Base-by-base conservation (phyloP, 108 stramenopile species). In the Nannochloropsis granulata region DNA sequence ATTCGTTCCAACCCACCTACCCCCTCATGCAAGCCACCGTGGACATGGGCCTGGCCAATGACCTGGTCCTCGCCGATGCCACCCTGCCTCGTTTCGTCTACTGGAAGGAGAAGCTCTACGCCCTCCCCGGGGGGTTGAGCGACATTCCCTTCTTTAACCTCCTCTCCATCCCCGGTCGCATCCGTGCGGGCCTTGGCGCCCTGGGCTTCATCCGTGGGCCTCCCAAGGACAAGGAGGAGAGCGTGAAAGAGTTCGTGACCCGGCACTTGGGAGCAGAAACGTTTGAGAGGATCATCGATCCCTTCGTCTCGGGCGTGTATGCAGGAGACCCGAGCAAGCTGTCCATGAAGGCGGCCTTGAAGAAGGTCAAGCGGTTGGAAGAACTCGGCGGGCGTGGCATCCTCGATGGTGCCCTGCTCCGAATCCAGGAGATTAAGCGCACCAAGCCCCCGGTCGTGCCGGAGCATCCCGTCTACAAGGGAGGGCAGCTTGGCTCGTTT, bases 241-340 rank as follows among this genome's bases (percentile, higher is more conserved):
- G 94, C 13, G 94, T 98, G 44, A 91, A 93, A 43, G 97, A 97
- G 44, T 98, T 93, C 90, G 95, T 97, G 12, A 95, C 94, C 19
- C 89, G 98, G 26, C 93, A 92, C 44, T 90, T 97, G 13, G 98
- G 97, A 79, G 92, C 92, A 56, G 96, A 98, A 88, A 93, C 93
- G 24, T 97, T 96, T 89, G 84, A 92, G 79, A 86, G 95, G 34
- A 88, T 93, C 78, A 96, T 98, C 83, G 98, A 98, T 82, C 98
- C 98, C 42, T 97, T 98, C 85, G 96, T 98, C 23, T 93, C 92
- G 23, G 98, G 98, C 13, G 95, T 98, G 8, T 98, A 98, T 87
- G 96, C 96, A 71, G 98, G 98, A 13, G 94, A 98, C 91, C 98
- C 98, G 12, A 90, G 93, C 78, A 93, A 92, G 82, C 87, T 98